Evolutionary conservation across 371 early-diverging fungal species (phyloP), one percentile per base, ranked within the genome.

Genomic region (Saksenaea oblongispora): DNA sequence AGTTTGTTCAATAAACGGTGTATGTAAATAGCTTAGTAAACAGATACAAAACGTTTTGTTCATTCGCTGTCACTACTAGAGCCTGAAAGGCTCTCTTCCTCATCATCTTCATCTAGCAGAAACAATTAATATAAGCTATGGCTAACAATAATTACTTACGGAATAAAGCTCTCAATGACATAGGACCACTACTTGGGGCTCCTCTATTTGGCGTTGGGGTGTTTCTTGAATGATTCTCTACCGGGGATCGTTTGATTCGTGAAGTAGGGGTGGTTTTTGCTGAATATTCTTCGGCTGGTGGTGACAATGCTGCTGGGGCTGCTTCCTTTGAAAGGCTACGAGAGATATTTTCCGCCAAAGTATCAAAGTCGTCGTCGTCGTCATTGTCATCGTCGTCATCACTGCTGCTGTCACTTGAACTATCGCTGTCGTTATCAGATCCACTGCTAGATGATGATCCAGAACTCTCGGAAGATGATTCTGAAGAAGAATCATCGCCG

Each of bases 291-390:
- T 41, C 3, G 39, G 41, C 13, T 34, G 56, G n/a, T 14, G 34
- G n/a, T 34, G 44, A 37, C 28, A 59, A 54, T 39, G 60, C 53
- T 34, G 58, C 27, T 14, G 67, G 54, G 8, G 51, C 67, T 17
- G 13, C 58, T 31, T 61, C 67, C 10, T 59, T 42, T 1, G 61
- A 59, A 14, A 66, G 28, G 22, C 55, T 37, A n/a, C 62, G 62
- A 9, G 57, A 31, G 9, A 66, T 62, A 58, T 66, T 34, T 27
- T 56, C 62, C 1, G 54, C 58, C 11, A 66, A 54, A 14, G 37
- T 51, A 54, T 61, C 62, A 53, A 66, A 62, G 39, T 64, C 64
- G 31, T 66, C 67, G 35, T 66, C 67, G 14, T 59, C 59, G 58
- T 58, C 41, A 54, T 54, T 22, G 11, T 54, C 22, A 37, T 37